phyloP scores from a whole-genome alignment of 2,329 filamentous ascomycete species.

The Penicillium sp. region DNA sequence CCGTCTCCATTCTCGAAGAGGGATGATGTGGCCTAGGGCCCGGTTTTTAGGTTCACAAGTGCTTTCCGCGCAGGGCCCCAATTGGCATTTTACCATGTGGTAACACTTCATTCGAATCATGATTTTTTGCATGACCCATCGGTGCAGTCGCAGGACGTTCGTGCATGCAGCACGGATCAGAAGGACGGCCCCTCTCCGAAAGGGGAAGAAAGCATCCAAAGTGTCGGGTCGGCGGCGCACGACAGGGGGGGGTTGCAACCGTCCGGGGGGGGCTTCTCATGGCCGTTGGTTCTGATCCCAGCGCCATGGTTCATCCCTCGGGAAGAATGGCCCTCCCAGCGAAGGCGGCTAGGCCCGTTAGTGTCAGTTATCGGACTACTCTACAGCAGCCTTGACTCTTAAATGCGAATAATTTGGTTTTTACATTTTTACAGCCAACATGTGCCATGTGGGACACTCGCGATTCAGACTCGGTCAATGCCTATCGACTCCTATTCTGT shows the following conservation, averaged over 20 bases:
- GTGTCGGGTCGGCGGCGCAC: conserved; percentile 28
- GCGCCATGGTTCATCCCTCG: conserved; percentile 41
- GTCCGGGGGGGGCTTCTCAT: conserved; percentile 1
- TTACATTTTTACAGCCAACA: background rate
- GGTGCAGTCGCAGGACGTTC: conserved; percentile 17
- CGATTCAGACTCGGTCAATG: background rate
- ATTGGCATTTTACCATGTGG: background rate
- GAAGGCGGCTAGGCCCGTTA: conserved; percentile 33
- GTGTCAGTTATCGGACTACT: conserved; percentile 10
- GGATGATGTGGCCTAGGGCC: conserved; percentile 11
- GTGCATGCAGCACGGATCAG: conserved; percentile 27
- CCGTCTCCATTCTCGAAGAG: conserved; percentile 1
- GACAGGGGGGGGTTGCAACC: conserved; percentile 17
- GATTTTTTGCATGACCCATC: conserved; percentile 8
- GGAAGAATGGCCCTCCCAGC: conserved; percentile 26
- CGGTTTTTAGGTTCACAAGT: conserved; percentile 14
- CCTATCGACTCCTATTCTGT: background rate
- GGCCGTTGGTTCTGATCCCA: conserved; percentile 34
- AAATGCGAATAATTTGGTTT: no score
- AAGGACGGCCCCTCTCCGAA: conserved; percentile 16
- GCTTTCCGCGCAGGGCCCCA: conserved; percentile 2
- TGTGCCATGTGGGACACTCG: background rate
- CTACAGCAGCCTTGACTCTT: no score
- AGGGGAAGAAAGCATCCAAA: conserved; percentile 26
- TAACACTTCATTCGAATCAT: conserved; percentile 1